phyloP scores from a whole-genome alignment of 2,329 filamentous ascomycete genomes.

The Metarhizium brunneum region DNA sequence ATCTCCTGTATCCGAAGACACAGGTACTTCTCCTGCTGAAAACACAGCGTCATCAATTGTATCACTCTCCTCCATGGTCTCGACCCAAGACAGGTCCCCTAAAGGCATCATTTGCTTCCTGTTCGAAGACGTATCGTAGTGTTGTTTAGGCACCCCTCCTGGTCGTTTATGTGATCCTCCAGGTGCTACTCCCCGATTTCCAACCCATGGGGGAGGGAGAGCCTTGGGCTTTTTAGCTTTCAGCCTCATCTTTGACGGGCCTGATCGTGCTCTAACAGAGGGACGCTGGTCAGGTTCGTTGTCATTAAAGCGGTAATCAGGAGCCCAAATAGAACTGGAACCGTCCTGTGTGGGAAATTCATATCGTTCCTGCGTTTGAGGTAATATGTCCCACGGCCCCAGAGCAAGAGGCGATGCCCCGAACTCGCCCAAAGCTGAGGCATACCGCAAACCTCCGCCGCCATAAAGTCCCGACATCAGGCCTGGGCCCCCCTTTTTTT shows the following conservation, averaged over 20 bases:
- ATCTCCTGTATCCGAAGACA: slow-evolving; percentile 4
- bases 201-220: background rate
- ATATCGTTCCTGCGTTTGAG: slow-evolving; percentile 18
- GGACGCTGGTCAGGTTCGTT: slow-evolving; percentile 6
- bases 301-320: slow-evolving; percentile 12
- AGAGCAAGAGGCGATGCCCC: slow-evolving; percentile 13
- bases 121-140: background rate
- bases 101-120: background rate
- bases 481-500: background rate
- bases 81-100: background rate
- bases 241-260: slow-evolving; percentile 5
- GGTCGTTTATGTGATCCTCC: background rate
- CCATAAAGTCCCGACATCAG: slow-evolving; percentile 7
- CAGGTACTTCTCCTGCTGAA: slow-evolving; percentile 1
- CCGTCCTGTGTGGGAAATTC: slow-evolving; percentile 21
- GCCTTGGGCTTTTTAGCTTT: slow-evolving; percentile 2
- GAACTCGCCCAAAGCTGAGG: slow-evolving; percentile 7
- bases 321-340: slow-evolving; percentile 25
- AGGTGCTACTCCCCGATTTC: background rate
- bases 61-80: slow-evolving; percentile 4
- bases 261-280: background rate
- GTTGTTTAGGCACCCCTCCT: background rate
- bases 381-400: slow-evolving; percentile 7
- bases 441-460: slow-evolving; percentile 4
- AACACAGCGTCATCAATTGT: slow-evolving; percentile 5